phyloP scores from a whole-genome alignment of 2,329 filamentous ascomycete genomes.

The Pestalotiopsis sp. region DNA sequence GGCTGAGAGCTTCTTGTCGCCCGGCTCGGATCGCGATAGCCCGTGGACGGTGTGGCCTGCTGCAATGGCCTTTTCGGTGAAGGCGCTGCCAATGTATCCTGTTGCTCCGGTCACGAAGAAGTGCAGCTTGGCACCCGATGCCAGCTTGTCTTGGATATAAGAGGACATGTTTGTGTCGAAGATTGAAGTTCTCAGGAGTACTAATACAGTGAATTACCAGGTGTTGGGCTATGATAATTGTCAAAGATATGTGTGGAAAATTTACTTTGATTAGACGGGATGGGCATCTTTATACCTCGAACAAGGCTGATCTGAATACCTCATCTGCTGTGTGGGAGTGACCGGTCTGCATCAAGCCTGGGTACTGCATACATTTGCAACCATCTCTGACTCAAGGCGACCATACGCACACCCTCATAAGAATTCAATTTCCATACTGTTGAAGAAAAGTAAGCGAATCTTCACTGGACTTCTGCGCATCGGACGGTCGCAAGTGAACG shows the following conservation, averaged over 20 bases:
- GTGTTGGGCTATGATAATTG: background rate
- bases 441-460: too few species aligned
- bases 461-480: too few species aligned
- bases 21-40: conserved; percentile 39
- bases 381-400: too few species aligned
- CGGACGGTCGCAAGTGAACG: too few species aligned
- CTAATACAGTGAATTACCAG: background rate
- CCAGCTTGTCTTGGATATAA: background rate
- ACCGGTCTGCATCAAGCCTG: too few species aligned
- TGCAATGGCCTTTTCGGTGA: conserved; percentile 37
- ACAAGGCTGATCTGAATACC: too few species aligned
- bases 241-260: background rate
- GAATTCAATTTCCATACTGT: too few species aligned
- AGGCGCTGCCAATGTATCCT: conserved; percentile 39
- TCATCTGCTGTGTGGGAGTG: too few species aligned
- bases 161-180: background rate
- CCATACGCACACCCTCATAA: too few species aligned
- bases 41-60: conserved; percentile 42
- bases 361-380: too few species aligned
- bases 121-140: conserved; percentile 13
- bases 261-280: too few species aligned
- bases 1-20: conserved; percentile 36
- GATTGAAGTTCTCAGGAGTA: background rate
- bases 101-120: conserved; percentile 44
- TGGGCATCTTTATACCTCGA: too few species aligned